These are phyloP conservation scores for Penicillium longicatenatum DNA, from an alignment of 495 filamentous ascomycete species.

Conservation along the genomic window DNA sequence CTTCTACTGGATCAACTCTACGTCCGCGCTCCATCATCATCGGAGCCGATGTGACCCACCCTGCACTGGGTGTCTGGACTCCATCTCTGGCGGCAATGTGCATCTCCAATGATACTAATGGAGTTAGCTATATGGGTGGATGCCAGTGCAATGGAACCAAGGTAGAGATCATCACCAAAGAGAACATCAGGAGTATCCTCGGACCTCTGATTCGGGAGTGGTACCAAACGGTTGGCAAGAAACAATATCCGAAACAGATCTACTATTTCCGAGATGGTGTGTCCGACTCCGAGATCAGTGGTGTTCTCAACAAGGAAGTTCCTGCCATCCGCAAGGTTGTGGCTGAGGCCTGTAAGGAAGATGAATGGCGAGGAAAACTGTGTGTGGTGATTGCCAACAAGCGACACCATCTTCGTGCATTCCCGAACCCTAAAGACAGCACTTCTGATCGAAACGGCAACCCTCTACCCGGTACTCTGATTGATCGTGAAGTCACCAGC, in stretches of 20 bases:
- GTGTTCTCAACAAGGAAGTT: slow-evolving; percentile 77
- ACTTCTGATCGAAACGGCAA: slow-evolving; percentile 72
- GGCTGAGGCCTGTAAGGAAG: slow-evolving; percentile 8
- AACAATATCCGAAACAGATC: slow-evolving; percentile 59
- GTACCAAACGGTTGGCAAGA: slow-evolving; percentile 52
- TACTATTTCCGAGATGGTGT: slow-evolving; percentile 97
- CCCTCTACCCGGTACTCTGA: slow-evolving; percentile 76
- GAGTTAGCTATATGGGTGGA: slow-evolving; percentile 70
- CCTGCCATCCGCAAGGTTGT: slow-evolving; percentile 55
- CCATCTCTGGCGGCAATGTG: slow-evolving; percentile 87
- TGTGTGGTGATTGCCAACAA: slow-evolving; percentile 88
- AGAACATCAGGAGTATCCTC: slow-evolving; percentile 66
- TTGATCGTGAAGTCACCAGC: slow-evolving; percentile 86
- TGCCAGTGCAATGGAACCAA: slow-evolving; percentile 77
- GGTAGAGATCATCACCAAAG: slow-evolving; percentile 68
- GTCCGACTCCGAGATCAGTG: slow-evolving; percentile 77
- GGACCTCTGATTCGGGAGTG: slow-evolving; percentile 63
- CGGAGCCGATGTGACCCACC: slow-evolving; percentile 89
- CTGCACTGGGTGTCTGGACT: slow-evolving; percentile 60
- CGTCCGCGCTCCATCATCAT: slow-evolving; percentile 67
- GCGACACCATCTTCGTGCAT: slow-evolving; percentile 92
- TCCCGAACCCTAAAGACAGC: slow-evolving; percentile 58
- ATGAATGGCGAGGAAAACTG: slow-evolving; percentile 54
- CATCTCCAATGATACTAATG: slow-evolving; percentile 70
- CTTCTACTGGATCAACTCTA: slow-evolving; percentile 36